A percentile compares a stretch with the other conserved stretches of the same genome.
Evolutionary conservation across 2,329 filamentous ascomycete genomes (phyloP).

Genomic region (Neocucurbitaria cava): DNA sequence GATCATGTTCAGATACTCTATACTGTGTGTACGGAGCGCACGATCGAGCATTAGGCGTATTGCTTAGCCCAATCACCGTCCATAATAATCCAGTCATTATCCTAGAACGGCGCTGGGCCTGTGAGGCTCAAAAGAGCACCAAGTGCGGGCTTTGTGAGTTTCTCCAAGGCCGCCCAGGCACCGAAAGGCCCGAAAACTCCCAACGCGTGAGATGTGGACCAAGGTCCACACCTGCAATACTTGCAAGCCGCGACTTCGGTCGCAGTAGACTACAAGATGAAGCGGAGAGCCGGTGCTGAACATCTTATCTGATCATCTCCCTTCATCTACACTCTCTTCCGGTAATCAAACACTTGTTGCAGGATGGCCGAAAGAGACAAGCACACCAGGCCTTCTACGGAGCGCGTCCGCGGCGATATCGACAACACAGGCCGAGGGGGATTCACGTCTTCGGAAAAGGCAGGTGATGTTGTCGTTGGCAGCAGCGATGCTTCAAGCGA

Average conservation of each 20-base stretch:
- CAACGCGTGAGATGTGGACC: not conserved
- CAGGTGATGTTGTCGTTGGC: not conserved
- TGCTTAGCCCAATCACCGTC: no score
- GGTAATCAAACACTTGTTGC: not conserved
- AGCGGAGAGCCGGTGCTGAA: not conserved
- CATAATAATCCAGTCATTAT: no score
- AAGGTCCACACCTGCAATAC: not conserved
- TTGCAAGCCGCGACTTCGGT: no score
- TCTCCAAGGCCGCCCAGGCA: no score
- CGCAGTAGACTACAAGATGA: not conserved
- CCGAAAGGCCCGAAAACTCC: not conserved
- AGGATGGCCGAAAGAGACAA: not conserved
- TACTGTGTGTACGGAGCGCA: no score
- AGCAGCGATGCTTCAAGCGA: not conserved
- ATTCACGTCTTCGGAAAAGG: not conserved
- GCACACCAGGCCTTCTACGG: not conserved
- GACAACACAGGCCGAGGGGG: not conserved
- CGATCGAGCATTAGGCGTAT: no score
- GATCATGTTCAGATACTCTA: no score
- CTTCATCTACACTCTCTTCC: no score
- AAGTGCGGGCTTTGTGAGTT: no score
- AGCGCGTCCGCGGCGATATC: not conserved
- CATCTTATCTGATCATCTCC: not conserved
- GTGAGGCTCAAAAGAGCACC: no score
- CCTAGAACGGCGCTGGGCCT: no score